phyloP scores from a whole-genome alignment of 208 protist species.

The Endotrypanum monterogeii region DNA sequence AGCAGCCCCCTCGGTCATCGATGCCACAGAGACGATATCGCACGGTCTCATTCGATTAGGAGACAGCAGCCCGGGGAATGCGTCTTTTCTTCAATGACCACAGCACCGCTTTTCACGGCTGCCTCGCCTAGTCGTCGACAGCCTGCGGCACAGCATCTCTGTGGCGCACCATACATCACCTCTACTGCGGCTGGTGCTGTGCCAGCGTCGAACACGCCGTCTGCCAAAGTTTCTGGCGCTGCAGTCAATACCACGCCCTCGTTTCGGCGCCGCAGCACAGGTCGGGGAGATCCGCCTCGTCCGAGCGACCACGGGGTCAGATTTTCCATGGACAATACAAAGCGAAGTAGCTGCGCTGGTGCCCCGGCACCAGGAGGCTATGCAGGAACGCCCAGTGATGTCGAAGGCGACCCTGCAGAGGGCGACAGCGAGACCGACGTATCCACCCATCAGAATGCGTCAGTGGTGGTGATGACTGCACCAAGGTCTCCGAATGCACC shows the following conservation, averaged over 20 bases:
- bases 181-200: too few relatives aligned
- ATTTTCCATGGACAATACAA: neutral
- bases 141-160: conserved; percentile 22
- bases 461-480: neutral
- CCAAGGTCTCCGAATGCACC: neutral
- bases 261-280: conserved; percentile 3
- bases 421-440: neutral
- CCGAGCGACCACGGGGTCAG: neutral
- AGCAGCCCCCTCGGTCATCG: neutral
- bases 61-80: neutral
- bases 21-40: conserved; percentile 22
- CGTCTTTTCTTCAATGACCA: neutral
- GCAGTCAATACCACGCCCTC: neutral
- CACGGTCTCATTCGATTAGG: neutral
- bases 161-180: conserved; percentile 5
- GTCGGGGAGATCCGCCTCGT: neutral
- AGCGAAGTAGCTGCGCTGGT: neutral
- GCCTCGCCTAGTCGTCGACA: conserved; percentile 10
- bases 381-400: neutral
- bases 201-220: neutral
- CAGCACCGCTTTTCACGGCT: neutral
- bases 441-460: neutral
- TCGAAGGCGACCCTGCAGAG: neutral
- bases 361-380: neutral
- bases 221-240: neutral